phyloP scores from a whole-genome alignment of 371 early-diverging fungal genomes.

The Mortierella sp. region DNA sequence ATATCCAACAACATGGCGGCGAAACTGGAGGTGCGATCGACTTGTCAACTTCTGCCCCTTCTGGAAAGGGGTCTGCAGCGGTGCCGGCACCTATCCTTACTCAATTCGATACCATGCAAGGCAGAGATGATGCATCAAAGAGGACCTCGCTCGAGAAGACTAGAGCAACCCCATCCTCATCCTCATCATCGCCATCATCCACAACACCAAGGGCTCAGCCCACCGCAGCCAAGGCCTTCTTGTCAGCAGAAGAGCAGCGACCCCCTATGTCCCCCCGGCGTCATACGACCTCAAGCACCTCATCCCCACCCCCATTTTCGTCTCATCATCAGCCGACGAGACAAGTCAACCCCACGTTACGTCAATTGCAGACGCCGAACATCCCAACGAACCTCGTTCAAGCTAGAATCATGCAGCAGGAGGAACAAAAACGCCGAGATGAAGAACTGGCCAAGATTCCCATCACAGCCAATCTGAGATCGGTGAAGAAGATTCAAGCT shows the following conservation, averaged over 20 bases:
- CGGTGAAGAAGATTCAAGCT: slow-evolving; percentile 53
- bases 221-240: not conserved
- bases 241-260: slow-evolving; percentile 10
- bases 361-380: slow-evolving; percentile 48
- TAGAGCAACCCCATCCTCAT: not conserved
- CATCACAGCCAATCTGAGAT: slow-evolving; percentile 48
- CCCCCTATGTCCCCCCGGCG: slow-evolving; percentile 30
- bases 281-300: slow-evolving; percentile 39
- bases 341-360: slow-evolving; percentile 33
- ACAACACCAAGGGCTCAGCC: slow-evolving; percentile 4
- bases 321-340: slow-evolving; percentile 23
- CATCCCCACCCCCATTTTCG: slow-evolving; percentile 8
- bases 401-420: slow-evolving; percentile 48
- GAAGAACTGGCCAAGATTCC: slow-evolving; percentile 54
- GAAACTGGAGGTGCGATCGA: too few species aligned
- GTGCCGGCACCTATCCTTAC: too few species aligned
- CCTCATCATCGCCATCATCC: slow-evolving; percentile 3
- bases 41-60: not conserved
- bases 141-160: not conserved
- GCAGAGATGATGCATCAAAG: not conserved
- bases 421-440: slow-evolving; percentile 32
- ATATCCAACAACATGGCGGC: not conserved
- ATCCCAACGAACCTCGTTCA: slow-evolving; percentile 49
- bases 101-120: too few species aligned
- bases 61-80: not conserved